Evolutionary conservation across 1,284 basidiomycete species (phyloP).

Genomic region (Leccinum subrobustum): DNA sequence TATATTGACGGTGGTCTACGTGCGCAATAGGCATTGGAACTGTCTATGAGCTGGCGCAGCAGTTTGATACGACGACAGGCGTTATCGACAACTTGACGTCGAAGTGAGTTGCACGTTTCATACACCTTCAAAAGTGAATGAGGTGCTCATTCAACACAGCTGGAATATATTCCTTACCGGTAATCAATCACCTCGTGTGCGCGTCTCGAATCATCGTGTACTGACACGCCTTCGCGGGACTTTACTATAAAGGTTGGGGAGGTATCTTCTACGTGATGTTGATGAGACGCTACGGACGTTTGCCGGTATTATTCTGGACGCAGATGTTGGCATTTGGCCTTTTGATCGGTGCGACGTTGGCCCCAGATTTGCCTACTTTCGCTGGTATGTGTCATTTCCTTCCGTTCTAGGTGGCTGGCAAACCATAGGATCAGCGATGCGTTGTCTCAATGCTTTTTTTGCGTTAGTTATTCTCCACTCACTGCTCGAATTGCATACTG

Average conservation of each 20-base stretch:
- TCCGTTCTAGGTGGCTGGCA: neutral
- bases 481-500: conserved; percentile 6
- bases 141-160: conserved; percentile 28
- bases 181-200: conserved; percentile 14
- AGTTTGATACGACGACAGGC: conserved; percentile 51
- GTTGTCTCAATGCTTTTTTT: conserved; percentile 70
- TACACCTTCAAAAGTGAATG: neutral
- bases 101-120: conserved; percentile 36
- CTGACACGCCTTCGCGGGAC: conserved; percentile 2
- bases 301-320: conserved; percentile 60
- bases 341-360: conserved; percentile 51
- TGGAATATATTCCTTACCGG: conserved; percentile 60
- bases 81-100: conserved; percentile 56
- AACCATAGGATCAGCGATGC: conserved; percentile 48
- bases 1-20: neutral
- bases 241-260: conserved; percentile 45
- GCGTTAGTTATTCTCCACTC: conserved; percentile 40
- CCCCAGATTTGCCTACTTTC: conserved; percentile 49
- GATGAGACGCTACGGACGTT: conserved; percentile 53
- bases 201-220: neutral
- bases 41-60: conserved; percentile 48
- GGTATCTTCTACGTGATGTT: conserved; percentile 54
- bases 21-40: conserved; percentile 44
- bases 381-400: conserved; percentile 34
- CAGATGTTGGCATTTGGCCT: conserved; percentile 49